Conservation (phyloP, 164 flowering plant species). For the Stephania cephalantha region DNA sequence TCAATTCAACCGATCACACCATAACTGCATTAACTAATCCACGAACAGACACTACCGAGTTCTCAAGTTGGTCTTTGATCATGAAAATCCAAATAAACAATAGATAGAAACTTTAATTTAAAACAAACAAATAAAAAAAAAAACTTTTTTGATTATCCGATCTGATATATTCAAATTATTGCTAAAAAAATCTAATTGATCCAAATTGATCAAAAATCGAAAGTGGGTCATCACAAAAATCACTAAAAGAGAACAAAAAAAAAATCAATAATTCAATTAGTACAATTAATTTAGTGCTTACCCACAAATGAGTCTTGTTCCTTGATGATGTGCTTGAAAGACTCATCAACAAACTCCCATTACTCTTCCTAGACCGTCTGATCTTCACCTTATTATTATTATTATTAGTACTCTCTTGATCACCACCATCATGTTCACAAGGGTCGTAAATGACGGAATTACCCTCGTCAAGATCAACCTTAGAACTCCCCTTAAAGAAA, state of each 20-base stretch:
- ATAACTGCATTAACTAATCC: too few relatives aligned
- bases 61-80: too few relatives aligned
- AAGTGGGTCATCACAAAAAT: not conserved
- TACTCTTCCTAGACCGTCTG: slow-evolving; percentile 27
- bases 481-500: slow-evolving; percentile 18
- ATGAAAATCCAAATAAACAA: too few relatives aligned
- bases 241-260: not conserved
- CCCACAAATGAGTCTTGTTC: slow-evolving; percentile 30
- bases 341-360: slow-evolving; percentile 22
- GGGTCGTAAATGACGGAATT: slow-evolving; percentile 17
- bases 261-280: not conserved
- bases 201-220: not conserved
- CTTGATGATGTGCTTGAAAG: slow-evolving; percentile 16
- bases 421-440: slow-evolving; percentile 3
- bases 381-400: slow-evolving; percentile 26
- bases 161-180: too few relatives aligned
- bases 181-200: too few relatives aligned
- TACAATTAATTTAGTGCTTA: slow-evolving; percentile 14
- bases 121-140: too few relatives aligned
- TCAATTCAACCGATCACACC: too few relatives aligned
- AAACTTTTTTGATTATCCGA: too few relatives aligned
- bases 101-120: too few relatives aligned
- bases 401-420: not conserved
- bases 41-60: too few relatives aligned
- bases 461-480: slow-evolving; percentile 13